phyloP scores from a whole-genome alignment of 139 green algal genomes.

The Haematococcus lacustris region DNA sequence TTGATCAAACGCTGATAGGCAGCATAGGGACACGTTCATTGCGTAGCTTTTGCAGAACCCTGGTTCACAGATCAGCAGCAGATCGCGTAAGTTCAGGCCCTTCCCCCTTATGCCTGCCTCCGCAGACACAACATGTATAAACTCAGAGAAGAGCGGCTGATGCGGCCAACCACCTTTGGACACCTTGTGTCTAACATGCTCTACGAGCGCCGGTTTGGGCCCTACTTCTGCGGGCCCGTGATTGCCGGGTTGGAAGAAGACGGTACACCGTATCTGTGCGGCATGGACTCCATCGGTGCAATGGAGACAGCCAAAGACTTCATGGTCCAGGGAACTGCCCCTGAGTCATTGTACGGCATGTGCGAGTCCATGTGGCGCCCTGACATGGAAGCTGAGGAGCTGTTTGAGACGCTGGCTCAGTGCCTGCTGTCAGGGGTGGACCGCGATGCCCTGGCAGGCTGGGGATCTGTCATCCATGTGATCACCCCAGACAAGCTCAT shows the following conservation, averaged over 20 bases:
- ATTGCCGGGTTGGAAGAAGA: constrained; percentile 90
- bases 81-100: too few species aligned
- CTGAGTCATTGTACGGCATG: constrained; percentile 90
- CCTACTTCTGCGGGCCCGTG: constrained; percentile 92
- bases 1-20: too few species aligned
- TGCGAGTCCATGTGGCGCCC: constrained; percentile 92
- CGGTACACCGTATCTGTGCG: constrained; percentile 83
- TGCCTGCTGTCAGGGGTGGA: constrained; percentile 86
- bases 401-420: constrained; percentile 94
- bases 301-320: constrained; percentile 94
- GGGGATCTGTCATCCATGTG: constrained; percentile 90
- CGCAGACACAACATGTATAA: constrained; percentile 95
- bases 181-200: constrained; percentile 85
- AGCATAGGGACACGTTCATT: too few species aligned
- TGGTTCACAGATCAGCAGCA: too few species aligned
- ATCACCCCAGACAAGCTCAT: constrained; percentile 86
- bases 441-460: constrained; percentile 91
- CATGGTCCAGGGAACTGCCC: constrained; percentile 57
- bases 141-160: constrained; percentile 92
- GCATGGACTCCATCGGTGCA: constrained; percentile 94
- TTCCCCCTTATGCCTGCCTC: too few species aligned
- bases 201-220: constrained; percentile 94
- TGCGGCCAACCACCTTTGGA: constrained; percentile 88
- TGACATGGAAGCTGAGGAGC: constrained; percentile 88
- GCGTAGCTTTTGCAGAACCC: too few species aligned